These are phyloP conservation scores for Podospora pseudopauciseta DNA, from an alignment of 495 filamentous ascomycete species.

Conservation along the genomic window DNA sequence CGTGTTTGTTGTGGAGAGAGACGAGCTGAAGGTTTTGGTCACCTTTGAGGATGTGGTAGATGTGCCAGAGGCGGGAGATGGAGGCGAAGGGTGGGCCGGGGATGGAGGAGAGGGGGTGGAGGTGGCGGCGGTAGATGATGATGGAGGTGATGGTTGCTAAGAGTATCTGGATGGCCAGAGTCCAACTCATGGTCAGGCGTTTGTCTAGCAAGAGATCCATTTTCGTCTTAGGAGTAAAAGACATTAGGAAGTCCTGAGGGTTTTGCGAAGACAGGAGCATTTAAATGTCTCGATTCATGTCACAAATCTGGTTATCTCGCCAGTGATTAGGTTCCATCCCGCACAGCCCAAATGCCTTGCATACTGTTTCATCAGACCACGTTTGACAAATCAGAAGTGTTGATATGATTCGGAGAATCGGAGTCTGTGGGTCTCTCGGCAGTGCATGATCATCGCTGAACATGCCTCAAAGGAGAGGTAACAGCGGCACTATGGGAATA, in stretches of 20 bases:
- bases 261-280: too few species aligned
- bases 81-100: constrained; percentile 9
- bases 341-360: background rate
- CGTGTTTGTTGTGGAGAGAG: constrained; percentile 8
- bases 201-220: too few species aligned
- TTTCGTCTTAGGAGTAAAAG: too few species aligned
- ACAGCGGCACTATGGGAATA: background rate
- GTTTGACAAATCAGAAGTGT: background rate
- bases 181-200: background rate
- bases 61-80: constrained; percentile 13
- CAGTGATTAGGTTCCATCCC: background rate
- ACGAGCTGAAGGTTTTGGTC: constrained; percentile 10
- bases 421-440: background rate
- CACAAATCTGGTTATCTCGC: background rate
- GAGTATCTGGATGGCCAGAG: background rate
- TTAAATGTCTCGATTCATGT: too few species aligned
- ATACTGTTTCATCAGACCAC: background rate
- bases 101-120: background rate
- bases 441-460: background rate
- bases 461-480: background rate
- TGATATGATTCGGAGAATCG: background rate
- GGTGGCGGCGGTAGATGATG: constrained; percentile 2
- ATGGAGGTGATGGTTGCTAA: background rate
- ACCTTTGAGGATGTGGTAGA: constrained; percentile 10
- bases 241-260: too few species aligned